A percentile compares a stretch with the other conserved stretches of the same genome.
Conservation (phyloP, 1,284 basidiomycete species). For the Microbotryum silenes-acaulis region DNA sequence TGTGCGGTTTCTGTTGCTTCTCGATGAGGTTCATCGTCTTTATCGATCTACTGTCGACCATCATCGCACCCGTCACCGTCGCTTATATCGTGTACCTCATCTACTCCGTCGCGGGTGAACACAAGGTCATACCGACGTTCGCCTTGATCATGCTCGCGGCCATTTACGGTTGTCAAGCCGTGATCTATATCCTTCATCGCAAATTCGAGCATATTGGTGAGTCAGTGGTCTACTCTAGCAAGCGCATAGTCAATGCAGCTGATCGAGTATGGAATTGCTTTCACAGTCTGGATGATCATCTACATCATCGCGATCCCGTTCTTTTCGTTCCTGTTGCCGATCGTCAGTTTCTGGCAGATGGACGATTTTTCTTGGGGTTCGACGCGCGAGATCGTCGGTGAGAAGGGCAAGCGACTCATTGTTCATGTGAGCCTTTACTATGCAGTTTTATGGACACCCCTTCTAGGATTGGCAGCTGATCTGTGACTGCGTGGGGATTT, state of each 20-base stretch:
- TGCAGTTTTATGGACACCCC: background rate
- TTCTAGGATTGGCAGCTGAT: background rate
- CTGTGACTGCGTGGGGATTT: background rate
- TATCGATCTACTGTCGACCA: slow-evolving; percentile 57
- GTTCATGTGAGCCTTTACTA: slow-evolving; percentile 63
- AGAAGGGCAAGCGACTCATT: slow-evolving; percentile 78
- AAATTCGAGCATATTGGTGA: slow-evolving; percentile 99
- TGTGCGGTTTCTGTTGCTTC: slow-evolving; percentile 60
- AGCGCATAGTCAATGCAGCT: slow-evolving; percentile 20
- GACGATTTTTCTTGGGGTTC: slow-evolving; percentile 90
- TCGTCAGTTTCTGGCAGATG: slow-evolving; percentile 99
- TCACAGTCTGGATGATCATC: slow-evolving; percentile 92
- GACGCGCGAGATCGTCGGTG: slow-evolving; percentile 87
- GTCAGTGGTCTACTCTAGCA: slow-evolving; percentile 52
- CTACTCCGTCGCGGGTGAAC: slow-evolving; percentile 60
- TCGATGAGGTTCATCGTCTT: slow-evolving; percentile 98
- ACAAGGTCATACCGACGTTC: slow-evolving; percentile 57
- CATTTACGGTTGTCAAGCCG: slow-evolving; percentile 56
- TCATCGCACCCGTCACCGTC: slow-evolving; percentile 85
- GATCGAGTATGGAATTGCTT: slow-evolving; percentile 47
- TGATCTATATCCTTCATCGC: slow-evolving; percentile 92
- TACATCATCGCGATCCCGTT: slow-evolving; percentile 86
- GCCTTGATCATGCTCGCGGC: slow-evolving; percentile 83
- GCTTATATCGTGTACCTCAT: slow-evolving; percentile 64
- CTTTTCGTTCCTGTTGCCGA: slow-evolving; percentile 85